Percentiles rank a stretch among this genome's conserved stretches.
Conservation (phyloP, 768 basidiomycete genomes). For the Artomyces pyxidatus region DNA sequence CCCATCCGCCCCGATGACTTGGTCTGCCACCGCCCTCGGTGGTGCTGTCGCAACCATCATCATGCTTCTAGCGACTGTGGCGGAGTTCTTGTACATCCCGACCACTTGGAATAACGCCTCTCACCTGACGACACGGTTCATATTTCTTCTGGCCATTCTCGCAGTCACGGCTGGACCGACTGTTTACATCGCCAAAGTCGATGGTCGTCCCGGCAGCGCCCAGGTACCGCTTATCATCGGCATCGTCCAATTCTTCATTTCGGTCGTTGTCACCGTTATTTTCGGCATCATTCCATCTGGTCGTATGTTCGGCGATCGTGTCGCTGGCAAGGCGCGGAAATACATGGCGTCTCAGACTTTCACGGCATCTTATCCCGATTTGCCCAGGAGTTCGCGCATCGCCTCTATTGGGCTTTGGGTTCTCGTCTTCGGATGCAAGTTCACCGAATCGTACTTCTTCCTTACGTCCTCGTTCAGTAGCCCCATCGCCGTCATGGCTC, state of each 20-base stretch:
- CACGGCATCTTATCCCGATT: constrained; percentile 90
- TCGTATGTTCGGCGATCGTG: constrained; percentile 97
- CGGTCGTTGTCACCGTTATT: constrained; percentile 69
- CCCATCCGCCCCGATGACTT: constrained; percentile 85
- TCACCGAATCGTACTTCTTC: constrained; percentile 97
- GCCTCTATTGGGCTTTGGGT: constrained; percentile 87
- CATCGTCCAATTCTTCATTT: constrained; percentile 91
- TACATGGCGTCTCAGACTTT: constrained; percentile 99
- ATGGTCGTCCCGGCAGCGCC: constrained; percentile 47
- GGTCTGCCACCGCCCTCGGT: constrained; percentile 93
- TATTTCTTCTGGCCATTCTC: constrained; percentile 88
- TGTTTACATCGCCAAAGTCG: constrained; percentile 84
- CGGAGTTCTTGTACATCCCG: constrained; percentile 95
- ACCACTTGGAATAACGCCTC: constrained; percentile 99
- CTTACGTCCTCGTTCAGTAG: constrained; percentile 93
- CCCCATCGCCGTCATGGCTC: constrained; percentile 94
- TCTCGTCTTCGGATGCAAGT: constrained; percentile 94
- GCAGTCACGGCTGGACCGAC: constrained; percentile 91
- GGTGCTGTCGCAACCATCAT: constrained; percentile 90
- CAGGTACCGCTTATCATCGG: constrained; percentile 85
- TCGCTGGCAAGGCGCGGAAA: constrained; percentile 94
- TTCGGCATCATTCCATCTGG: constrained; percentile 93
- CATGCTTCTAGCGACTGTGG: constrained; percentile 89
- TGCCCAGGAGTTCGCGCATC: constrained; percentile 61
- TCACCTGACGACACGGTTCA: constrained; percentile 87